phyloP scores from a whole-genome alignment of 164 flowering plant genomes.

The Malania oleifera region DNA sequence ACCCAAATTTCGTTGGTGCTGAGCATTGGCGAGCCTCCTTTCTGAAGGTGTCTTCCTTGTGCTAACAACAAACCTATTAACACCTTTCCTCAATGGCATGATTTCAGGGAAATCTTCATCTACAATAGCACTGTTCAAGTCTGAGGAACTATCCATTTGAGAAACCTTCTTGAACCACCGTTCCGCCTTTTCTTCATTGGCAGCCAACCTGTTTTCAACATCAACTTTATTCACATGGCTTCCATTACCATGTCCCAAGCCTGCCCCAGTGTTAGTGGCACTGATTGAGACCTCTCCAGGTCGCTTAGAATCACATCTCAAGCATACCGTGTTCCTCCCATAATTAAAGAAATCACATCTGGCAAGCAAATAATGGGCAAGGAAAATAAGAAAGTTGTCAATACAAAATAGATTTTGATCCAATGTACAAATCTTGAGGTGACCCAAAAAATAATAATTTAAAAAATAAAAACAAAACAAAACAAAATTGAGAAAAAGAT shows the following conservation, averaged over 20 bases:
- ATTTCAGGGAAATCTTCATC: conserved; percentile 72
- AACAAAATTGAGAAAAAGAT: background rate
- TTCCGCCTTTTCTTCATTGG: conserved; percentile 59
- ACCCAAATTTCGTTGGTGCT: conserved; percentile 30
- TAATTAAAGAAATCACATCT: conserved; percentile 88
- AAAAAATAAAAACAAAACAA: background rate
- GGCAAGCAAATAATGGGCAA: conserved; percentile 6
- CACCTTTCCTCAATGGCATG: conserved; percentile 72
- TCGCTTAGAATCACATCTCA: conserved; percentile 86
- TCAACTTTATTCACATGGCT: conserved; percentile 25
- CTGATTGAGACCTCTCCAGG: conserved; percentile 38
- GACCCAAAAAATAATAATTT: background rate
- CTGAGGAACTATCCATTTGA: conserved; percentile 46
- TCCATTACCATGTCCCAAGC: conserved; percentile 22
- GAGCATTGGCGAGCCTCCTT: conserved; percentile 51
- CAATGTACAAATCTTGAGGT: no score
- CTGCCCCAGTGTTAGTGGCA: conserved; percentile 13
- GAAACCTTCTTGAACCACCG: conserved; percentile 64
- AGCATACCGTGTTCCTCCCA: conserved; percentile 69
- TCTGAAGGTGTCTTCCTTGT: conserved; percentile 71
- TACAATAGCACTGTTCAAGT: conserved; percentile 34
- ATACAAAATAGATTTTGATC: no score
- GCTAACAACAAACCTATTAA: conserved; percentile 67
- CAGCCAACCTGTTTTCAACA: conserved; percentile 37
- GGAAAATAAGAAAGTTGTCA: background rate